Base-by-base conservation (phyloP, 129 eudicot species). In the Saposhnikovia divaricata region DNA sequence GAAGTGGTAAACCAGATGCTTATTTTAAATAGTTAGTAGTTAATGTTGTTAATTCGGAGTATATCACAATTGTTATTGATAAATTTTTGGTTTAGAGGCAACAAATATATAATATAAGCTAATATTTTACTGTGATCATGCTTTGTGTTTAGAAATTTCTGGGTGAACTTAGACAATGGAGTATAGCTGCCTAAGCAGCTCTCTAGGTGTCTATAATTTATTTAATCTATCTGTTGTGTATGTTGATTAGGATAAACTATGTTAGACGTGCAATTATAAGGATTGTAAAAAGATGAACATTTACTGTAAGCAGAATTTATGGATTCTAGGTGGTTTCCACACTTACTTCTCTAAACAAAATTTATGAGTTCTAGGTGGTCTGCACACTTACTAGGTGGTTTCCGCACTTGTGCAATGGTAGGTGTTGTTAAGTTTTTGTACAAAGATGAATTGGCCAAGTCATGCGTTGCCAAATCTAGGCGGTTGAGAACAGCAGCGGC, bases 1-100 rank as follows among this genome's bases (percentile, higher is more conserved):
- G 86, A 95, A 92, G 78, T 95, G 99, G 99, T 95, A 91, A 87
- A 75, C n/a, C 10, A n/a, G 3, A 74, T 74, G 8, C 21, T 74
- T 3, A 43, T n/a, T 25, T 45, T 0, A 13, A 74, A 2, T 74
- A 73, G 38, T 42, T 44, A 46, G 47, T 44, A 44, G 47, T 44
- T 9, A 13, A 65, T 18, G 10, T 6, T 19, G 10, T 70, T 27
- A 3, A 48, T 13, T 13, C 5, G 55, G 12, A 13, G 19, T 48
- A 18, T 53, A 9, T 59, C 9, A 59, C 9, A 59, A 23, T 23
- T 59, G 14, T 59, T 59, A 23, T 57, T 7, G 3, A 23, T 23
- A 55, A 55, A 7, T 21, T 55, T 55, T 21, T 21, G 27, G 27
- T 55, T 23, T 55, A 23, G 27, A 55, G 66, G 13, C 31, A 21